Base-by-base conservation (phyloP, 73 alveolate species). In the Uronychia setigera region DNA sequence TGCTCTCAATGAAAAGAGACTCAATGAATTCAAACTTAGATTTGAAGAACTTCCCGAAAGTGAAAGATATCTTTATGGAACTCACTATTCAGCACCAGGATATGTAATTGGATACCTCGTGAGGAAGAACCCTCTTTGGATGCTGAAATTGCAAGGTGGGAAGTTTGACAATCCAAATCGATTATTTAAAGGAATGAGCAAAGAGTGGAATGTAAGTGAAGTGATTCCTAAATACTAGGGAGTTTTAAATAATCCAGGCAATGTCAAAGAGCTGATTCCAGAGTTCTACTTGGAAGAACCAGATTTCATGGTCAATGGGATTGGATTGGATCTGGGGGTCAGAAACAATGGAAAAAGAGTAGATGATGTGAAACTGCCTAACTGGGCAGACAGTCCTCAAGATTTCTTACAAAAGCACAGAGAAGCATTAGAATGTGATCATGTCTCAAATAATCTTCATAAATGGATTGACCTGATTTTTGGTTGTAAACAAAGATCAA, bases 41-140 rank as follows among this genome's bases (percentile, higher is more conserved):
- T 95, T 88, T 82, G 84, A 89, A 74, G 99, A 95, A 77, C 91
- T 93, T 93, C 95, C 97, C 0, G 97, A 95, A 84, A 92, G 91
- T 0, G 96, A 94, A 46, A 97, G 97, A 89, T 99, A 97, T 93
- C 94, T 99, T 35, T 99, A 99, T 92, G 99, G 99, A 34, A 98
- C 99, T 0, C 99, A 98, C 90, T 99, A 99, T 91, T 97, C 99
- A 32, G 97, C 99, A 27, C 99, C 99, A 1, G 99, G 99, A 0
- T 97, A 98, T 89, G 99, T 97, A 0, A 97, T 98, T 29, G 99
- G 99, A 0, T 98, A 96, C 91, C 87, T 97, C 74, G 98, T 98
- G 28, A 88, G 99, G 83, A 60, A 94, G 35, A 82, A 89, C 58
- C 99, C 99, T 0, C 87, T 94, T 80, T 97, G 95, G 94, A 98